A percentile compares a stretch with the other conserved stretches of the same genome.
Evolutionary conservation across 805 yeast species (phyloP).

Genomic region (Lipomyces lipofer): DNA sequence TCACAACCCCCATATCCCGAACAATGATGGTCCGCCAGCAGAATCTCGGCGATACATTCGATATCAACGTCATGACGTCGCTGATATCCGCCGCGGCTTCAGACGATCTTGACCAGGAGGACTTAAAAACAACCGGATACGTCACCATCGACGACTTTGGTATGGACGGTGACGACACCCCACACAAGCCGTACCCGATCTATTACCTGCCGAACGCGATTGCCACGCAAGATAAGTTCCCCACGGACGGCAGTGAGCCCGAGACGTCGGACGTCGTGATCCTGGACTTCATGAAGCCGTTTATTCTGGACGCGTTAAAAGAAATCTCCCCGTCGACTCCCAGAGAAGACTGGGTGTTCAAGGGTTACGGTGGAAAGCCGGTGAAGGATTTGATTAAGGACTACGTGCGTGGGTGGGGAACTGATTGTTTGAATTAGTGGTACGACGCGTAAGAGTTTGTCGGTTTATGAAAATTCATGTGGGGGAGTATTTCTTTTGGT

Average conservation of each 20-base stretch:
- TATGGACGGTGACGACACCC: slow-evolving; percentile 77
- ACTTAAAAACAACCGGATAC: slow-evolving; percentile 60
- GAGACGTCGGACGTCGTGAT: slow-evolving; percentile 54
- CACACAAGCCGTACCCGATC: slow-evolving; percentile 58
- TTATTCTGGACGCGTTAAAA: slow-evolving; percentile 50
- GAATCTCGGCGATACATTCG: slow-evolving; percentile 28
- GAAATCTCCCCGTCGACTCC: slow-evolving; percentile 20
- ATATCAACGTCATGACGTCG: slow-evolving; percentile 23
- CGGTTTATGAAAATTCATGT: no score
- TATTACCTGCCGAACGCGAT: slow-evolving; percentile 80
- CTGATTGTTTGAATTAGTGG: slow-evolving; percentile 15
- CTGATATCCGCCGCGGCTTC: slow-evolving; percentile 27
- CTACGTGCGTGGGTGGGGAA: slow-evolving; percentile 35
- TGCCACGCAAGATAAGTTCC: slow-evolving; percentile 45
- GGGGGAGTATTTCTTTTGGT: no score
- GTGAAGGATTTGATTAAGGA: slow-evolving; percentile 72
- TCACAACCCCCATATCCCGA: slow-evolving; percentile 30
- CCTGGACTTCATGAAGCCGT: slow-evolving; percentile 69
- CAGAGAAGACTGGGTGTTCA: slow-evolving; percentile 15
- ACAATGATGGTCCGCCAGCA: slow-evolving; percentile 25
- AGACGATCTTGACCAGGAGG: slow-evolving; percentile 28
- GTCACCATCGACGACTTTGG: slow-evolving; percentile 86
- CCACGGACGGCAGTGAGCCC: slow-evolving; percentile 16
- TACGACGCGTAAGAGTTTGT: no score
- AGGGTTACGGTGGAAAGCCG: slow-evolving; percentile 59